Evolutionary conservation across 2,329 filamentous ascomycete genomes (phyloP).

Genomic region (Penicillium sp.): DNA sequence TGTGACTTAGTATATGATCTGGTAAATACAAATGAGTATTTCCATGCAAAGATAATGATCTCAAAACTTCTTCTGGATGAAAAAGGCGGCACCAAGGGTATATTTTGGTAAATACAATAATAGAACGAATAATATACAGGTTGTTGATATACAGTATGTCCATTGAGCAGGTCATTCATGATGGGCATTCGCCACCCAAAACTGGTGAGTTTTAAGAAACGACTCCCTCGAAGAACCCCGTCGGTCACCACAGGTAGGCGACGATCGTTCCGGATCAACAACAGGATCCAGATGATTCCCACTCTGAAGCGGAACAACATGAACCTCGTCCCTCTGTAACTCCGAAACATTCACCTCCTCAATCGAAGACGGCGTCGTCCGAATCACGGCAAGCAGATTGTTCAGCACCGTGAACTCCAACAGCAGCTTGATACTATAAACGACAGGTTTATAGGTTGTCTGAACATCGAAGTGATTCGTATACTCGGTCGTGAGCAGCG

Average conservation of each 20-base stretch:
- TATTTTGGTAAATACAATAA: not conserved
- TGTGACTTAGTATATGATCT: not conserved
- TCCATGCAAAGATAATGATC: not conserved
- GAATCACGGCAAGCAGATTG: slow-evolving; percentile 39
- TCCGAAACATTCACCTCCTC: slow-evolving; percentile 13
- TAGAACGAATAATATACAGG: not conserved
- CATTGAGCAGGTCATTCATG: not conserved
- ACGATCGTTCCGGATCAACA: not conserved
- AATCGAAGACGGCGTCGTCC: slow-evolving; percentile 14
- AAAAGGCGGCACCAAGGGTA: not conserved
- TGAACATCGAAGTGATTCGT: slow-evolving; percentile 44
- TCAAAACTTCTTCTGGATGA: not conserved
- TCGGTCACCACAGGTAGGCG: not conserved
- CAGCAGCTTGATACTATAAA: slow-evolving; percentile 45
- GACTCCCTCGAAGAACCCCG: slow-evolving; percentile 7
- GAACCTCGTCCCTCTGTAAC: slow-evolving; percentile 13
- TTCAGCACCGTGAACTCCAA: slow-evolving; percentile 60
- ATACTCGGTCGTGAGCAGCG: slow-evolving; percentile 44
- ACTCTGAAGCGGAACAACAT: slow-evolving; percentile 20
- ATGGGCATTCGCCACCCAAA: not conserved
- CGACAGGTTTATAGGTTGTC: slow-evolving; percentile 42
- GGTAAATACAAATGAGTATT: not conserved
- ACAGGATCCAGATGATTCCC: slow-evolving; percentile 5
- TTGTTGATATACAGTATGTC: too few species aligned
- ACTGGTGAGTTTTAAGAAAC: not conserved